Conservation (phyloP, 345 rosid species). For the Euclidium syriacum region DNA sequence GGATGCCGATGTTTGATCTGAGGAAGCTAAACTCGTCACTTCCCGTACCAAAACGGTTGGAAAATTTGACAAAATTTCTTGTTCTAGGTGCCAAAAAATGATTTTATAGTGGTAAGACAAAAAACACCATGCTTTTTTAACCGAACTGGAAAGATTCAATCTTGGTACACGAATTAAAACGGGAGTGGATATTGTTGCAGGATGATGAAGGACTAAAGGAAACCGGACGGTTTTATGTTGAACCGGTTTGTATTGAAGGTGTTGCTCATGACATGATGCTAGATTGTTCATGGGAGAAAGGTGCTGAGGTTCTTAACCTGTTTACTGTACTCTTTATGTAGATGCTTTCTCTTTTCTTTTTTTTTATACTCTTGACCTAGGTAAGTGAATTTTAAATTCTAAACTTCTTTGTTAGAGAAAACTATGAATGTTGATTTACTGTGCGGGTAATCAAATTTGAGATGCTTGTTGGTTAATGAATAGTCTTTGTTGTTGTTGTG, state of each 20-base stretch:
- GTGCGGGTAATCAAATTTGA: too few species aligned
- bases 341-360: background rate
- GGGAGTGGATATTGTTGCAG: conserved; percentile 23
- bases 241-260: conserved; percentile 58
- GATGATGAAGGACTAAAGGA: conserved; percentile 61
- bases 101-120: conserved; percentile 68
- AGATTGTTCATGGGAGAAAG: conserved; percentile 76
- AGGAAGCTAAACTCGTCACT: conserved; percentile 83
- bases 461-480: too few species aligned
- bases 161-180: conserved; percentile 3
- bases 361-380: too few species aligned
- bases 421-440: too few species aligned
- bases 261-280: conserved; percentile 94
- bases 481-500: too few species aligned
- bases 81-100: conserved; percentile 73
- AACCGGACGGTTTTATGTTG: conserved; percentile 56
- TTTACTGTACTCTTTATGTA: background rate
- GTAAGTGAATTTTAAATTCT: background rate
- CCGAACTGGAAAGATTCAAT: background rate
- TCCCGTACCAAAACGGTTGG: conserved; percentile 61
- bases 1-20: conserved; percentile 70
- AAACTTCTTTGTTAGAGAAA: background rate
- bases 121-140: background rate
- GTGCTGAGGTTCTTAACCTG: conserved; percentile 37
- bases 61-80: conserved; percentile 44